phyloP scores from a whole-genome alignment of 768 basidiomycete species.

The Leccinellum luteum region DNA sequence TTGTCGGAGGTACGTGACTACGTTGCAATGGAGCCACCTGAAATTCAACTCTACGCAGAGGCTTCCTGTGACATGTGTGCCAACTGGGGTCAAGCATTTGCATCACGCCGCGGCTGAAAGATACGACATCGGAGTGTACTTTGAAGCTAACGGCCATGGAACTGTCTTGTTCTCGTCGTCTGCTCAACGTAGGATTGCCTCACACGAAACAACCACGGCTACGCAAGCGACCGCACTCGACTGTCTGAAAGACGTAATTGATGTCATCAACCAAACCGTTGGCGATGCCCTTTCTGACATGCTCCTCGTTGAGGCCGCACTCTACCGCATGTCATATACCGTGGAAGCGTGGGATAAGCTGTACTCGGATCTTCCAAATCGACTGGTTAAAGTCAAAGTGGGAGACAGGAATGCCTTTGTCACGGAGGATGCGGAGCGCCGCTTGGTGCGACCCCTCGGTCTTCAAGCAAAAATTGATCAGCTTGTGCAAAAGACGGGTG shows the following conservation, averaged over 20 bases:
- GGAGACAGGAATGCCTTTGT: constrained; percentile 77
- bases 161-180: constrained; percentile 90
- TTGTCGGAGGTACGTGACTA: constrained; percentile 61
- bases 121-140: constrained; percentile 96
- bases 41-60: constrained; percentile 49
- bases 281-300: constrained; percentile 96
- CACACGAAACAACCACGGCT: constrained; percentile 72
- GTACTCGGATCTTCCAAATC: constrained; percentile 92
- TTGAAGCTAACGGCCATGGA: constrained; percentile 98
- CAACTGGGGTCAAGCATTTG: constrained; percentile 96
- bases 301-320: constrained; percentile 90
- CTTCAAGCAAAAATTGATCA: constrained; percentile 83
- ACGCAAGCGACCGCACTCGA: constrained; percentile 79
- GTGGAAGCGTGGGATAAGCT: constrained; percentile 87
- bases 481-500: constrained; percentile 76
- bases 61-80: constrained; percentile 90
- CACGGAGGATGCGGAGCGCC: constrained; percentile 92
- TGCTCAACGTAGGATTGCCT: constrained; percentile 59
- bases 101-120: constrained; percentile 94
- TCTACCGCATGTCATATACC: constrained; percentile 84
- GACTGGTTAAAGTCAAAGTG: constrained; percentile 91
- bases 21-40: not conserved
- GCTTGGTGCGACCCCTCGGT: constrained; percentile 73
- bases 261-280: constrained; percentile 96
- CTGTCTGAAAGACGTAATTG: constrained; percentile 72